phyloP scores from a whole-genome alignment of 1,139 yeast species.

The Debaryomycetaceae sp. region DNA sequence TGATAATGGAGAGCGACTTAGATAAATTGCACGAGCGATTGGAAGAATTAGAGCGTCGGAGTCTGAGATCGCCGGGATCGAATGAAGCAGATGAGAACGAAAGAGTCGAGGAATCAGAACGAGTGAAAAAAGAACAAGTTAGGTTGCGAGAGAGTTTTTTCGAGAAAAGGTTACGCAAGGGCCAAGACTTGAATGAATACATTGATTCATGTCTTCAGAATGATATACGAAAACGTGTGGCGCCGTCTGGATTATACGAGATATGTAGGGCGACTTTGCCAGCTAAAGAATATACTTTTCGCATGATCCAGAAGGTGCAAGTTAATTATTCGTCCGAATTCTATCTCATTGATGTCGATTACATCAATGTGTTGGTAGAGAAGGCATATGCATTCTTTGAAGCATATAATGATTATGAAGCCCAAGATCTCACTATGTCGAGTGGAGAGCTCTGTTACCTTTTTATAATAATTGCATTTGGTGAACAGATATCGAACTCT shows the following conservation, averaged over 20 bases:
- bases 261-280: conserved; percentile 26
- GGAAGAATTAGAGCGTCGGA: conserved; percentile 26
- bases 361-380: conserved; percentile 4
- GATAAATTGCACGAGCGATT: conserved; percentile 40
- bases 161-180: background rate
- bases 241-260: conserved; percentile 20
- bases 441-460: conserved; percentile 22
- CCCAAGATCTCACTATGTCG: background rate
- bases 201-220: background rate
- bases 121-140: background rate
- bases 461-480: conserved; percentile 34
- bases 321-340: conserved; percentile 38
- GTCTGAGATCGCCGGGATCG: background rate
- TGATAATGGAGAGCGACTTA: conserved; percentile 50
- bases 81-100: background rate
- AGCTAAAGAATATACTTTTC: conserved; percentile 23
- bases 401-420: conserved; percentile 11
- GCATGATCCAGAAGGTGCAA: conserved; percentile 28
- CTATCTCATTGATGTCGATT: conserved; percentile 29
- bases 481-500: conserved; percentile 27
- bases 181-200: background rate
- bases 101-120: background rate
- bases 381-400: conserved; percentile 24
- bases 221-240: background rate
- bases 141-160: background rate